These are phyloP conservation scores for Sherardia arvensis DNA, from an alignment of 257 asterid genomes.

Conservation along the genomic window DNA sequence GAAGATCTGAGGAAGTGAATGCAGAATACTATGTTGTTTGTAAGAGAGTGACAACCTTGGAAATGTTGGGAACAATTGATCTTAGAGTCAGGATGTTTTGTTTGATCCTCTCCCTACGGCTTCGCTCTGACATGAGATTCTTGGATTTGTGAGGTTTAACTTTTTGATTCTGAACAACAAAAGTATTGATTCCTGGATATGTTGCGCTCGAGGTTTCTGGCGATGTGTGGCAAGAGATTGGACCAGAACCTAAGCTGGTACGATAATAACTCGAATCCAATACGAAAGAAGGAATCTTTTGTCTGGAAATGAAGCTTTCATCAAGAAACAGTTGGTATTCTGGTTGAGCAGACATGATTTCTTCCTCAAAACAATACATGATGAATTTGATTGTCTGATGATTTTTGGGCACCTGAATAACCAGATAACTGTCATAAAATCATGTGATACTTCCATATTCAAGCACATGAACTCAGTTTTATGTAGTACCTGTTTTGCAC, in stretches of 20 bases:
- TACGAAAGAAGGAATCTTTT: constrained; percentile 13
- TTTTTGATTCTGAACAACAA: constrained; percentile 11
- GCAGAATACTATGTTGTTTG: neutral
- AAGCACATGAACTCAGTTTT: too few relatives aligned
- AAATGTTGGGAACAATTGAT: constrained; percentile 67
- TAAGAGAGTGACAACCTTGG: constrained; percentile 42
- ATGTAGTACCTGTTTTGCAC: constrained; percentile 34
- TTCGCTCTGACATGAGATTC: constrained; percentile 80
- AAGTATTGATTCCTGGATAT: constrained; percentile 12
- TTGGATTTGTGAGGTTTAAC: constrained; percentile 41
- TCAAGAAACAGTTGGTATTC: constrained; percentile 11
- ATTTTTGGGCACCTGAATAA: constrained; percentile 46
- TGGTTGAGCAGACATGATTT: constrained; percentile 24
- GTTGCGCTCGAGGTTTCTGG: constrained; percentile 25
- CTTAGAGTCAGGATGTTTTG: constrained; percentile 61
- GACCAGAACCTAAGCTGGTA: constrained; percentile 29
- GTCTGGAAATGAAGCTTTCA: constrained; percentile 8
- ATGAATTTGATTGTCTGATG: constrained; percentile 41
- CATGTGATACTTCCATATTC: neutral
- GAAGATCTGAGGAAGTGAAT: neutral
- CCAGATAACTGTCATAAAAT: neutral
- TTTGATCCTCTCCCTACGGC: constrained; percentile 68
- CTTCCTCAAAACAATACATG: constrained; percentile 23
- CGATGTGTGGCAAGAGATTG: constrained; percentile 16
- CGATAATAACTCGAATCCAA: constrained; percentile 28